Conservation (phyloP, 768 basidiomycete genomes). For the Lactarius pseudohatsudake region DNA sequence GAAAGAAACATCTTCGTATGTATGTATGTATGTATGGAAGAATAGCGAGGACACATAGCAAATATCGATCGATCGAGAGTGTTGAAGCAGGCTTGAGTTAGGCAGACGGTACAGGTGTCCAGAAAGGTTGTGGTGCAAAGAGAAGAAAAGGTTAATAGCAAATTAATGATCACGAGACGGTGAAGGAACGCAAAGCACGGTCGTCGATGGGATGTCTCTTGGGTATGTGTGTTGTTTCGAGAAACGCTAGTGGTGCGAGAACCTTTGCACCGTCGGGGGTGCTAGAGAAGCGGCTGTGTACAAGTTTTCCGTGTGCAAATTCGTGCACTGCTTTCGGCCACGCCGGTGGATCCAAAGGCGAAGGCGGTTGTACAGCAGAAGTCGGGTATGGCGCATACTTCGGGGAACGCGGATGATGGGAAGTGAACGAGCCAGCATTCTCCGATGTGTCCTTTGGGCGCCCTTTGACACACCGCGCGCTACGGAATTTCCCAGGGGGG, state of each 20-base stretch:
- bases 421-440: slow-evolving; percentile 17
- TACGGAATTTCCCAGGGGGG: slow-evolving; percentile 38
- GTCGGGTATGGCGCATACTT: slow-evolving; percentile 24
- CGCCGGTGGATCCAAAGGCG: slow-evolving; percentile 26
- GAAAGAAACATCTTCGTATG: slow-evolving; percentile 5
- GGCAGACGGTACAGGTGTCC: slow-evolving; percentile 20
- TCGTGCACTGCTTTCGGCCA: slow-evolving; percentile 27
- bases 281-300: slow-evolving; percentile 25
- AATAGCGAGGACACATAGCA: slow-evolving; percentile 4
- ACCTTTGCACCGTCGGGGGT: slow-evolving; percentile 28
- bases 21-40: not conserved
- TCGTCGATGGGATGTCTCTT: slow-evolving; percentile 72
- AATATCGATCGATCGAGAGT: not conserved
- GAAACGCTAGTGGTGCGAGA: slow-evolving; percentile 65
- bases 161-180: slow-evolving; percentile 31
- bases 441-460: slow-evolving; percentile 27
- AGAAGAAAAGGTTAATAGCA: not conserved
- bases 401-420: slow-evolving; percentile 23
- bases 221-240: slow-evolving; percentile 57
- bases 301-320: slow-evolving; percentile 23
- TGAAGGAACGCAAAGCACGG: slow-evolving; percentile 63
- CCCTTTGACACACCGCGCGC: slow-evolving; percentile 36
- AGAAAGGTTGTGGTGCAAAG: slow-evolving; percentile 22
- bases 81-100: slow-evolving; percentile 1
- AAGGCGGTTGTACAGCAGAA: slow-evolving; percentile 18